Evolutionary conservation across 352 stramenopile genomes (phyloP).

Genomic region (Lagenidium giganteum): DNA sequence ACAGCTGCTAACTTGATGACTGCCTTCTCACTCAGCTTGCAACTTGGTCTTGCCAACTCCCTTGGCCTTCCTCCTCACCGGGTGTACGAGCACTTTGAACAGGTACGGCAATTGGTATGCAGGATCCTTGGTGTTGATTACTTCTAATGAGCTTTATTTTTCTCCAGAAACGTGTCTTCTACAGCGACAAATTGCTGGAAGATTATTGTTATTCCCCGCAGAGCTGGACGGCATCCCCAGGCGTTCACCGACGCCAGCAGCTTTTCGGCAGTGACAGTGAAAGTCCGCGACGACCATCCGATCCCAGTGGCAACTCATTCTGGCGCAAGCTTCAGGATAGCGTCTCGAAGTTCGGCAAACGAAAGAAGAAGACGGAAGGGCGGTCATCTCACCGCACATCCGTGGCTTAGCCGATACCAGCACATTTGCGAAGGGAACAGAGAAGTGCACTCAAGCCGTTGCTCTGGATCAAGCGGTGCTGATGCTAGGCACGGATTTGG

Average conservation of each 20-base stretch:
- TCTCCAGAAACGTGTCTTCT: conserved; percentile 64
- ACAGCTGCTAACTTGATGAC: neutral
- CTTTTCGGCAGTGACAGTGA: conserved; percentile 62
- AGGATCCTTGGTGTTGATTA: neutral
- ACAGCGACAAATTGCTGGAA: conserved; percentile 79
- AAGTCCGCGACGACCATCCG: conserved; percentile 27
- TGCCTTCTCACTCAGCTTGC: conserved; percentile 47
- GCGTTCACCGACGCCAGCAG: conserved; percentile 58
- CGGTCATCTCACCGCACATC: too few relatives aligned
- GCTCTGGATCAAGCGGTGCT: too few relatives aligned
- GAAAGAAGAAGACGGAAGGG: conserved; percentile 60
- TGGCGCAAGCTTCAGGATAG: conserved; percentile 73
- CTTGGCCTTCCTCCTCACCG: conserved; percentile 54
- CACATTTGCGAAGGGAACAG: too few relatives aligned
- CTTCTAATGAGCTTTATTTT: conserved; percentile 1
- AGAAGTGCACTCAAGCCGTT: too few relatives aligned
- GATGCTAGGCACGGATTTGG: too few relatives aligned
- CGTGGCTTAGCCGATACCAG: too few relatives aligned
- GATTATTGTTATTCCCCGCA: conserved; percentile 81
- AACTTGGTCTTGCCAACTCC: conserved; percentile 71
- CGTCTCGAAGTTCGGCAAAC: conserved; percentile 59
- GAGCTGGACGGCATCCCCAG: conserved; percentile 78
- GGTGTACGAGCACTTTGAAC: conserved; percentile 78
- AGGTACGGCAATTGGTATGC: conserved; percentile 26
- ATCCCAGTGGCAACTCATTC: conserved; percentile 42